Percentiles rank a stretch among this genome's conserved stretches.
Evolutionary conservation across 371 early-diverging fungal species (phyloP).

Genomic region (Coemansia sp.): DNA sequence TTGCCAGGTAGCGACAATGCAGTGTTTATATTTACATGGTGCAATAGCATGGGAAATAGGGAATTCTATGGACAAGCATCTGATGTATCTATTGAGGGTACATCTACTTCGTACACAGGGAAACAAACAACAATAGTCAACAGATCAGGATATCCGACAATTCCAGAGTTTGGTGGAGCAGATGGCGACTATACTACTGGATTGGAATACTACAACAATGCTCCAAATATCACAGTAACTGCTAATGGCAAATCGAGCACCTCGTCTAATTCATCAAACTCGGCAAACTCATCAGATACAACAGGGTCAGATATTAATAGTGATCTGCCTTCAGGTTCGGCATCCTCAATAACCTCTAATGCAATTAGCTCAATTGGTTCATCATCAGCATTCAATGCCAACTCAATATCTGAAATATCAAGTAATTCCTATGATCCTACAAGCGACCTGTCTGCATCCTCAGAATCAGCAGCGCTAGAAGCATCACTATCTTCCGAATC

Average conservation of each 20-base stretch:
- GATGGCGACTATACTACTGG: background rate
- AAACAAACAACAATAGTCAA: background rate
- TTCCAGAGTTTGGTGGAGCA: background rate
- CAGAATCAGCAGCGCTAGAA: too few relatives aligned
- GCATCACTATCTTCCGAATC: too few relatives aligned
- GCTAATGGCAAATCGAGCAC: background rate
- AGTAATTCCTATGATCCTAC: too few relatives aligned
- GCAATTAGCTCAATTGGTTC: too few relatives aligned
- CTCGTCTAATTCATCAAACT: too few relatives aligned
- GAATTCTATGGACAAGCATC: background rate
- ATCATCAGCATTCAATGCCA: too few relatives aligned
- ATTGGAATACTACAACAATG: background rate
- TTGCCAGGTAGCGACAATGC: conserved; percentile 53
- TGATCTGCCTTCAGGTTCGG: too few relatives aligned
- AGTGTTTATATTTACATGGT: conserved; percentile 66
- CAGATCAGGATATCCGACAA: background rate
- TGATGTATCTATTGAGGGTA: background rate
- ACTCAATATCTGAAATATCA: too few relatives aligned
- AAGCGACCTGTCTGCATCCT: too few relatives aligned
- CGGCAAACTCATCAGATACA: too few relatives aligned
- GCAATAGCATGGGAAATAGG: conserved; percentile 35
- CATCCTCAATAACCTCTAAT: too few relatives aligned
- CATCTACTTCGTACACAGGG: background rate
- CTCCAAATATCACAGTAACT: background rate
- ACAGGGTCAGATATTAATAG: too few relatives aligned